Percentiles rank a stretch among this genome's conserved stretches.
Conservation (phyloP, 352 stramenopile species). For the Phytopythium vexans region DNA sequence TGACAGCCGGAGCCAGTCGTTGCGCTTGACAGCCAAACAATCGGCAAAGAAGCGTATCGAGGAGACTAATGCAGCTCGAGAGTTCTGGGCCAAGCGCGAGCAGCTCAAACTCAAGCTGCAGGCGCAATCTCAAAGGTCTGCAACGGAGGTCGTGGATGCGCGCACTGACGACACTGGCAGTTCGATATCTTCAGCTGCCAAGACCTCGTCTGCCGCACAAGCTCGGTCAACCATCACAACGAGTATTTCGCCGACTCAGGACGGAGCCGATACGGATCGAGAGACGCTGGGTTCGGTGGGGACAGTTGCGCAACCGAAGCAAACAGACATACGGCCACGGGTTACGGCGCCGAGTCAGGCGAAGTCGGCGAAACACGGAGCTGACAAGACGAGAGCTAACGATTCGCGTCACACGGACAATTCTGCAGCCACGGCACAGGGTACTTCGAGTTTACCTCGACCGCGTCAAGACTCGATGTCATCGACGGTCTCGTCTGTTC, state of each 20-base stretch:
- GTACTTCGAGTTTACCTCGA: not conserved
- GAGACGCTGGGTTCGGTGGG: too few relatives aligned
- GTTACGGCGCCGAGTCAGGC: too few relatives aligned
- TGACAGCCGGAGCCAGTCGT: conserved; percentile 52
- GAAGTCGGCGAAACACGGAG: too few relatives aligned
- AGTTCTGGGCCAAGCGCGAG: conserved; percentile 62
- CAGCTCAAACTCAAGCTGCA: conserved; percentile 38
- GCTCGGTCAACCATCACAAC: too few relatives aligned
- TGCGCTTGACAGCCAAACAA: conserved; percentile 61
- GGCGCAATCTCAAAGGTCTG: not conserved
- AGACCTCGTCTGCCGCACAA: not conserved
- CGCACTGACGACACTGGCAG: too few relatives aligned
- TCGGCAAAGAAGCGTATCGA: conserved; percentile 76
- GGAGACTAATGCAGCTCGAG: conserved; percentile 62
- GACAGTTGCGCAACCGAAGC: too few relatives aligned
- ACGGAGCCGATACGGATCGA: too few relatives aligned
- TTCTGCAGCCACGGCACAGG: conserved; percentile 2
- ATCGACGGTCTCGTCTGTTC: conserved; percentile 54
- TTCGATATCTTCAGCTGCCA: not conserved
- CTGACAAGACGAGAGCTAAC: too few relatives aligned
- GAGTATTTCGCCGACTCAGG: too few relatives aligned
- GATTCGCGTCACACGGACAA: too few relatives aligned
- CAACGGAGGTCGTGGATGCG: not conserved
- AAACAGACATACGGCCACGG: too few relatives aligned
- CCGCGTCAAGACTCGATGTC: conserved; percentile 38